These are phyloP conservation scores for Colletotrichum sp. DNA, from an alignment of 2,329 filamentous ascomycete genomes.

Conservation along the genomic window DNA sequence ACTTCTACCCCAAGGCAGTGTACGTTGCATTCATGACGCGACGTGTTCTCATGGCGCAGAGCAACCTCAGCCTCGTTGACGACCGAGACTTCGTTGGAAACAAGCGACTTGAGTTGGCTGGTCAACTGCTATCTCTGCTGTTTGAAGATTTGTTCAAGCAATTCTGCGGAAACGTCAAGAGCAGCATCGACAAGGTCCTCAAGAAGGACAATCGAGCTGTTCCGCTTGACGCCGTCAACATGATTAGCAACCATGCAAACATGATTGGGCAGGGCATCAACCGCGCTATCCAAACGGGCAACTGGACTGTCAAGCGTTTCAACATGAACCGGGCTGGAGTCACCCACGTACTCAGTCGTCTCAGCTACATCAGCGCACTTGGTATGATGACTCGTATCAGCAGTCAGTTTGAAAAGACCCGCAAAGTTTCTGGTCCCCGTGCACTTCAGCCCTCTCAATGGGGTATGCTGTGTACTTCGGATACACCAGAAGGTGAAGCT, in stretches of 20 bases:
- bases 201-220: conserved; percentile 92
- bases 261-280: conserved; percentile 94
- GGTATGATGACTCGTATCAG: conserved; percentile 99
- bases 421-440: conserved; percentile 94
- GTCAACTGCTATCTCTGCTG: conserved; percentile 88
- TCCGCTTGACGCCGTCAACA: conserved; percentile 84
- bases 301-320: conserved; percentile 98
- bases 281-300: conserved; percentile 94
- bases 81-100: conserved; percentile 98
- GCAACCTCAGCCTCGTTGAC: conserved; percentile 88
- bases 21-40: conserved; percentile 98
- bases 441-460: conserved; percentile 97
- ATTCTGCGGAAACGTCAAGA: conserved; percentile 86
- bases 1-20: conserved; percentile 96
- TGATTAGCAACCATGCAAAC: conserved; percentile 83
- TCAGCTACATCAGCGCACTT: conserved; percentile 95
- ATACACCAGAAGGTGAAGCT: conserved; percentile 97
- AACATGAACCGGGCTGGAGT: conserved; percentile 98
- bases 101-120: conserved; percentile 92
- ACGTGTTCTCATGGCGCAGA: conserved; percentile 92
- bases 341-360: conserved; percentile 91
- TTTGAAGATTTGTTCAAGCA: conserved; percentile 99
- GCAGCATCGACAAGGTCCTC: conserved; percentile 92
- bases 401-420: conserved; percentile 98
- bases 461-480: conserved; percentile 96